Evolutionary conservation across 2,329 filamentous ascomycete genomes (phyloP), one percentile per base, ranked within the genome.

Genomic region (Colletotrichum lupini): DNA sequence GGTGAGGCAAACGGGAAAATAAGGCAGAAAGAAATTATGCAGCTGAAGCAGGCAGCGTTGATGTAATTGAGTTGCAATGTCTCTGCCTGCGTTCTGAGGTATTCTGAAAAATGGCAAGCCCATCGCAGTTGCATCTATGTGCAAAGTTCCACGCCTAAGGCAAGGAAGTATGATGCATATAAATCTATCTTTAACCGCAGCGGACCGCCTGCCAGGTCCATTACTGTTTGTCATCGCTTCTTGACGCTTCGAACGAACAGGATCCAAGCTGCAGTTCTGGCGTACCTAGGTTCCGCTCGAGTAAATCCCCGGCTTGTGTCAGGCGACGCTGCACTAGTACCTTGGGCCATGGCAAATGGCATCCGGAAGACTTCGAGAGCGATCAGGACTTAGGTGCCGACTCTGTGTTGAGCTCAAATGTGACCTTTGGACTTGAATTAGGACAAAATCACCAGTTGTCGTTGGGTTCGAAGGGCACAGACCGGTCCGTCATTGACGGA

Each of bases 401-500:
- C 30, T 65, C 62, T 42, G 62, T 65, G 52, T 56, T 65, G 5
- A 65, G 32, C 22, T 78, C 76, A 28, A 78, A 66, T 5, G 76
- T 78, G 9, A 76, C 73, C 76, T 77, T 28, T 6, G 7, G 52
- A n/a, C 12, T 9, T 14, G 37, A 28, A 55, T 71, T 26, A 71
- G 67, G 24, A 28, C 24, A 19, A 16, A 30, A 56, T n/a, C 24
- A 32, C 24, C 26, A 32, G 8, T 32, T 16, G 8, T n/a, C 16
- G n/a, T 14, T 14, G 28, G 42, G 35, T 24, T 26, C 42, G 7
- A 65, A 28, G 28, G 70, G 53, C 8, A 70, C 73, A 55, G 81
- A 93, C 91, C 67, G 92, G 92, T 1, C 92, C 91, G 77, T 98
- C 96, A 77, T 98, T 98, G 62, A 98, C 92, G 35, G 98, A 84